Base-by-base conservation (phyloP, 306 rosid genomes). In the Inga laurina region DNA sequence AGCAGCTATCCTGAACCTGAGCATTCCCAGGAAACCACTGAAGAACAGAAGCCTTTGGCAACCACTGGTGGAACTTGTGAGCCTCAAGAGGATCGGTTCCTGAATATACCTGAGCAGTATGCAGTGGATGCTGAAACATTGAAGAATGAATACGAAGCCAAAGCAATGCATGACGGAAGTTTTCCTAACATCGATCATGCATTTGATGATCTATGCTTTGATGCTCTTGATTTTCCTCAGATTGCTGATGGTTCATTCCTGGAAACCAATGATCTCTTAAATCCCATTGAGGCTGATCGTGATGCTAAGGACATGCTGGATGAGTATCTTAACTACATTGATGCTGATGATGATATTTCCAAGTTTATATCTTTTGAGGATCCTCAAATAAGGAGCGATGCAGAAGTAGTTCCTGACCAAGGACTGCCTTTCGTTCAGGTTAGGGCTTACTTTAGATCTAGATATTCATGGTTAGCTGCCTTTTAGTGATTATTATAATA, bases 251-350 rank as follows among this genome's bases (percentile, higher is more conserved):
- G 84, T 39, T 88, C 86, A 67, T 90, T 75, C 82, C 74, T 96
- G 54, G 98, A 93, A 85, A 74, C 94, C n/a, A 83, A 93, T 81
- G 98, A 96, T 78, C 89, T 92, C 62, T 13, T 9, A 61, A 24
- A 68, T 81, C 90, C 91, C 19, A 24, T 83, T 1, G 88, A 83
- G 83, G 82, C 72, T 0, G 90, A 82, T 77, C 73, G 90, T 82
- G 78, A 57, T 81, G 90, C 70, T 49, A 68, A 79, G 82, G 96
- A 76, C 62, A 81, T 88, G 84, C 57, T 96, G 59, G 94, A 96
- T 4, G 94, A 91, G 83, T 92, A 85, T 84, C 97, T 92, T 75
- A 69, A 81, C 1, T 86, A 21, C 88, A 80, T 46, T 11, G 76
- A 72, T 46, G 59, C 86, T 3, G 93, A 91, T 52, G 91, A 85